phyloP scores from a whole-genome alignment of 192 early-diverging fungal genomes.

The Backusella tuberculispora region DNA sequence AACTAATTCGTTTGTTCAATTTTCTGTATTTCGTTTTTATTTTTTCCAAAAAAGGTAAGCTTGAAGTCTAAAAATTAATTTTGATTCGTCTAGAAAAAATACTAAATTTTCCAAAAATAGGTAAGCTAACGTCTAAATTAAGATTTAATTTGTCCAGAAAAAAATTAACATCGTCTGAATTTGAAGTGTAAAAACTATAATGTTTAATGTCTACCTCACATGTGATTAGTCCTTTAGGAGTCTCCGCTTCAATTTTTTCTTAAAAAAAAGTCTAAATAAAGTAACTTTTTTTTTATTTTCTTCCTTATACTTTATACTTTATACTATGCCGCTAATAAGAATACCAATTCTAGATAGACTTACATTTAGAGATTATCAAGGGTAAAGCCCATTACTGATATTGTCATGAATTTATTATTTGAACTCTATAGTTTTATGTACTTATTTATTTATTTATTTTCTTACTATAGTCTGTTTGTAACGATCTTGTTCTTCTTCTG shows the following conservation, averaged over 20 bases:
- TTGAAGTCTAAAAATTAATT: too few relatives aligned
- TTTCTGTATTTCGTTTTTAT: too few relatives aligned
- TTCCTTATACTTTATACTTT: not conserved
- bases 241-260: constrained; percentile 3
- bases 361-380: constrained; percentile 63
- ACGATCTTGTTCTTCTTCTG: constrained; percentile 68
- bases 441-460: not conserved
- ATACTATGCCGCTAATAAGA: not conserved
- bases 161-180: too few relatives aligned
- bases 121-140: too few relatives aligned
- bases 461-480: constrained; percentile 44
- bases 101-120: too few relatives aligned
- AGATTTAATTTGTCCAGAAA: too few relatives aligned
- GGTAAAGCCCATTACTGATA: constrained; percentile 17
- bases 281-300: not conserved
- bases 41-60: too few relatives aligned
- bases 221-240: not conserved
- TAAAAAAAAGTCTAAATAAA: not conserved
- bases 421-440: too few relatives aligned
- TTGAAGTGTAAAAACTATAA: too few relatives aligned
- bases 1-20: too few relatives aligned
- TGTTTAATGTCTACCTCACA: not conserved
- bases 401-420: too few relatives aligned
- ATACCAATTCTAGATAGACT: constrained; percentile 69
- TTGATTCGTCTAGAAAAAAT: too few relatives aligned